Percentiles rank a stretch among this genome's conserved stretches.
These are phyloP conservation scores for Aspergillus phoenicis DNA, from an alignment of 2,329 filamentous ascomycete genomes.

Conservation along the genomic window DNA sequence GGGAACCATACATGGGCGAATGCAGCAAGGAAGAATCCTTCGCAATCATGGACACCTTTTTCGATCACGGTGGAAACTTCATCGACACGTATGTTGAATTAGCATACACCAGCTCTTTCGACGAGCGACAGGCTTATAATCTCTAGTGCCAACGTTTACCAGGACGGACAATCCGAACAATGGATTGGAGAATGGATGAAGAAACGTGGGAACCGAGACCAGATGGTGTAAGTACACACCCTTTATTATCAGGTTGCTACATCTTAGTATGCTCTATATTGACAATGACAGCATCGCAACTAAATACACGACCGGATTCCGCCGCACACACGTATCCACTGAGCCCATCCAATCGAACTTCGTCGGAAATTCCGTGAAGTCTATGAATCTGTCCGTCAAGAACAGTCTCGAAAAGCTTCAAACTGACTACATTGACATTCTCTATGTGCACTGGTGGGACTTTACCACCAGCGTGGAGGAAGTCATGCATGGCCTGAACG, in stretches of 20 bases:
- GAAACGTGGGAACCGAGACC: slow-evolving; percentile 48
- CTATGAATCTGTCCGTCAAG: slow-evolving; percentile 14
- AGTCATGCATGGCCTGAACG: slow-evolving; percentile 18
- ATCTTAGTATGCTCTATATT: background rate
- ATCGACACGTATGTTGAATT: slow-evolving; percentile 49
- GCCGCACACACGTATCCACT: slow-evolving; percentile 42
- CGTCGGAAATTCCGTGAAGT: slow-evolving; percentile 15
- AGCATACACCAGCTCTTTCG: background rate
- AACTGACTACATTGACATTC: slow-evolving; percentile 19
- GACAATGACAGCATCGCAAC: slow-evolving; percentile 9
- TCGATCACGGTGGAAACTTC: slow-evolving; percentile 55
- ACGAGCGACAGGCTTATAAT: too few species aligned
- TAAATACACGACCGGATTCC: slow-evolving; percentile 29
- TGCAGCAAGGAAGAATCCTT: slow-evolving; percentile 53
- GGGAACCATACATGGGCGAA: slow-evolving; percentile 36
- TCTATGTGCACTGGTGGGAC: slow-evolving; percentile 22
- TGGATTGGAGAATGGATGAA: slow-evolving; percentile 59
- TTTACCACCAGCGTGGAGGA: slow-evolving; percentile 19
- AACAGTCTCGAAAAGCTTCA: slow-evolving; percentile 12
- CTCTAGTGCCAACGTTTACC: slow-evolving; percentile 51
- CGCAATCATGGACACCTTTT: slow-evolving; percentile 55
- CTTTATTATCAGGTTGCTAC: slow-evolving; percentile 24
- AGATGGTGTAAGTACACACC: slow-evolving; percentile 56
- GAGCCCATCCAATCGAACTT: slow-evolving; percentile 34
- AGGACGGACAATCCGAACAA: slow-evolving; percentile 51